Conservation (phyloP, 306 rosid genomes). For the Argentina anserina region DNA sequence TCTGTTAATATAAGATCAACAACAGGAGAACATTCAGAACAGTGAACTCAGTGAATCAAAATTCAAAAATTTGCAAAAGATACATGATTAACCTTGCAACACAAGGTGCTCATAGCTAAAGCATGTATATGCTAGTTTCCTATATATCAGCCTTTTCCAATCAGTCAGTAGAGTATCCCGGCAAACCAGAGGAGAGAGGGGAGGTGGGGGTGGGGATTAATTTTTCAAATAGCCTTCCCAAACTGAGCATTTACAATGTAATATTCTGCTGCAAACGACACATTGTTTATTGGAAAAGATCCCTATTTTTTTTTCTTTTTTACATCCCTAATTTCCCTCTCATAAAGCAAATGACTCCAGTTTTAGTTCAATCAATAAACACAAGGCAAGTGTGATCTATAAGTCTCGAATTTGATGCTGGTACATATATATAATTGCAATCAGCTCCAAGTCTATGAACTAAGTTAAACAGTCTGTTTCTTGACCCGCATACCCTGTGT, state of each 20-base stretch:
- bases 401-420: background rate
- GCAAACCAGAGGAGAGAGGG: background rate
- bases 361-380: background rate
- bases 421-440: no score
- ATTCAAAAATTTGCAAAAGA: background rate
- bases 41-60: background rate
- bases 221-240: background rate
- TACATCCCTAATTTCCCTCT: background rate
- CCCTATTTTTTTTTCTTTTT: no score
- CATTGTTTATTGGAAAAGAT: no score
- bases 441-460: background rate
- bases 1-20: conserved; percentile 37
- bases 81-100: background rate
- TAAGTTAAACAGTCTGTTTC: background rate
- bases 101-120: background rate
- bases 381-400: background rate
- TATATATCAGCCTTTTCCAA: background rate
- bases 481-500: background rate
- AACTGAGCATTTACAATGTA: background rate
- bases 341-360: background rate
- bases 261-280: no score
- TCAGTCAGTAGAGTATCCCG: background rate
- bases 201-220: no score
- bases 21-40: background rate
- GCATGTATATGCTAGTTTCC: background rate